phyloP scores from a whole-genome alignment of 1,284 basidiomycete species.

The Papiliotrema flavescens region DNA sequence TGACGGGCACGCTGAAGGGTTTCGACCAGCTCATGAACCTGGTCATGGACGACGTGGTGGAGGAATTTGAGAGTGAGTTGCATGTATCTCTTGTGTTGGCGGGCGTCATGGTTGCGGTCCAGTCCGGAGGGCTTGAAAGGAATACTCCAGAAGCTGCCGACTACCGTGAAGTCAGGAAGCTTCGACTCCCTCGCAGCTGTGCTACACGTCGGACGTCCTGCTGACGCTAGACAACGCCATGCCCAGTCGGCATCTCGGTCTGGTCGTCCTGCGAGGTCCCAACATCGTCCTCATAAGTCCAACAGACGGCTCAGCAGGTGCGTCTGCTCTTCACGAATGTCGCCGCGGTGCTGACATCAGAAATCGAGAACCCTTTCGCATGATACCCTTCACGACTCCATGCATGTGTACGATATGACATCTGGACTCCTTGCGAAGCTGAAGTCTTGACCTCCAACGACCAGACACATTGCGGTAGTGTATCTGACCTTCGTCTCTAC shows the following conservation, averaged over 20 bases:
- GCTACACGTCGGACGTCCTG: neutral
- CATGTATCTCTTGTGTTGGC: constrained; percentile 16
- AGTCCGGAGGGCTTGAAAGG: no score
- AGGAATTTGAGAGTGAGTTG: constrained; percentile 48
- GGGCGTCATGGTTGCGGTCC: no score
- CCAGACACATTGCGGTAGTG: no score
- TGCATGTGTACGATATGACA: neutral
- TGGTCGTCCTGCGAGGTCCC: constrained; percentile 85
- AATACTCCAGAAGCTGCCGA: no score
- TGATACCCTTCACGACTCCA: neutral
- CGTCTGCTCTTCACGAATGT: constrained; percentile 10
- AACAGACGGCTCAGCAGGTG: constrained; percentile 76
- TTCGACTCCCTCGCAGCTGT: no score
- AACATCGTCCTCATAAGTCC: constrained; percentile 89
- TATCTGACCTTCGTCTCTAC: no score
- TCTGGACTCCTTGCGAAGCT: no score
- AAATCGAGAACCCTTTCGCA: constrained; percentile 49
- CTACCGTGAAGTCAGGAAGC: no score
- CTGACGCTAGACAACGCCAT: constrained; percentile 57
- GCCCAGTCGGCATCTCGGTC: constrained; percentile 66
- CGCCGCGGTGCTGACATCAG: constrained; percentile 12
- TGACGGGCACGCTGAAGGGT: constrained; percentile 87
- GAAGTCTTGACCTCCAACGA: neutral
- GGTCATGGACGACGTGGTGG: constrained; percentile 55
- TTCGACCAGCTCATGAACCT: constrained; percentile 96